These are phyloP conservation scores for Claviceps digitariae DNA, from an alignment of 2,329 filamentous ascomycete genomes.

Conservation along the genomic window DNA sequence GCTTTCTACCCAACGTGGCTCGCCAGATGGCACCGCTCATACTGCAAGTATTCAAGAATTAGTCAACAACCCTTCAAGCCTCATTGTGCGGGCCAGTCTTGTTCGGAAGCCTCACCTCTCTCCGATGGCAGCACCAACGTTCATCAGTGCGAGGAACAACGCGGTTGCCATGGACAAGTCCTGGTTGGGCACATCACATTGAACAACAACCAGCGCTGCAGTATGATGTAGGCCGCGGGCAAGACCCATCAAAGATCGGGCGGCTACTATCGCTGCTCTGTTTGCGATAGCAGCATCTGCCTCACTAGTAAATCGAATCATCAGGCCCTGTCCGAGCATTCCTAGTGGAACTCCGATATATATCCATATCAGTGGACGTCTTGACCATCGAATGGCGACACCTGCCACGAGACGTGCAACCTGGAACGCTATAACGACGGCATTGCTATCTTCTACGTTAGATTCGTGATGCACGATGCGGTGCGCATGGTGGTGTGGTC, in stretches of 20 bases:
- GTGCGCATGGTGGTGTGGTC: not conserved
- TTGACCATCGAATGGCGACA: slow-evolving; percentile 23
- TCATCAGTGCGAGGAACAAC: slow-evolving; percentile 19
- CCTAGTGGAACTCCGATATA: slow-evolving; percentile 12
- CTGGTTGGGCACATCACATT: slow-evolving; percentile 17
- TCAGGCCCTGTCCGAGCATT: slow-evolving; percentile 17
- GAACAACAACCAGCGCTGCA: slow-evolving; percentile 9
- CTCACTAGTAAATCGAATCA: slow-evolving; percentile 11
- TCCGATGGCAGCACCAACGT: slow-evolving; percentile 15
- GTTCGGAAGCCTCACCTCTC: slow-evolving; percentile 10
- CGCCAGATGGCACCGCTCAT: slow-evolving; percentile 22
- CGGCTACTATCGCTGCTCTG: slow-evolving; percentile 16
- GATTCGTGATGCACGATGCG: not conserved
- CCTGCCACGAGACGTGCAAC: slow-evolving; percentile 21
- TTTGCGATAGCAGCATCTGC: slow-evolving; percentile 7
- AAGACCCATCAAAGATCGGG: slow-evolving; percentile 16
- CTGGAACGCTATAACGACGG: slow-evolving; percentile 22
- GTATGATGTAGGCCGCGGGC: slow-evolving; percentile 14
- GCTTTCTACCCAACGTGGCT: slow-evolving; percentile 11
- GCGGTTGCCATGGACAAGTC: slow-evolving; percentile 21
- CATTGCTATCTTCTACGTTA: slow-evolving; percentile 11
- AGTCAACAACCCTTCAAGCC: not conserved
- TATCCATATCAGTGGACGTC: slow-evolving; percentile 15
- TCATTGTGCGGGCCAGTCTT: not conserved
- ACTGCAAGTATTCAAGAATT: slow-evolving; percentile 6